phyloP scores from a whole-genome alignment of 495 filamentous ascomycete genomes.

The Bacidia gigantensis region DNA sequence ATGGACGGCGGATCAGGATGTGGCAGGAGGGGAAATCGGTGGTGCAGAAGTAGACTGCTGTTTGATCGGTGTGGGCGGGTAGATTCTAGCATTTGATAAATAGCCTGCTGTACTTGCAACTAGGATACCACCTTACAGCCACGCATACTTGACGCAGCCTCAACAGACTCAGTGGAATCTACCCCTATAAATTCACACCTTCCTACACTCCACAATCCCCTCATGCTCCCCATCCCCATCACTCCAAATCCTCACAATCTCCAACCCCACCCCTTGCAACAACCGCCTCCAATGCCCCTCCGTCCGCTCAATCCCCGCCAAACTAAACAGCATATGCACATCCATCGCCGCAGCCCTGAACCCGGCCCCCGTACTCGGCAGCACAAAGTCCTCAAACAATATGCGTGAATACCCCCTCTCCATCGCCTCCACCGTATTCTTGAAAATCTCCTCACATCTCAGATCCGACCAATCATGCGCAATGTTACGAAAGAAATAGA shows the following conservation, averaged over 20 bases:
- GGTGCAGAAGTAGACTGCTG: not conserved
- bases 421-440: slow-evolving; percentile 11
- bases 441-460: slow-evolving; percentile 27
- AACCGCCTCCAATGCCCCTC: slow-evolving; percentile 16
- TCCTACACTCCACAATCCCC: slow-evolving; percentile 20
- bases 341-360: slow-evolving; percentile 15
- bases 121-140: too few species aligned
- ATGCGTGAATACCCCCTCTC: not conserved
- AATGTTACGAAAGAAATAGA: not conserved
- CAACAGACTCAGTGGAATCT: too few species aligned
- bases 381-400: slow-evolving; percentile 20
- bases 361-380: slow-evolving; percentile 16
- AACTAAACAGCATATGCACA: slow-evolving; percentile 19
- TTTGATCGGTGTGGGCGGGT: too few species aligned
- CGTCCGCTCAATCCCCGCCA: slow-evolving; percentile 19
- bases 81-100: too few species aligned
- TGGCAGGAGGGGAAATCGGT: slow-evolving; percentile 9
- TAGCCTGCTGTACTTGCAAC: too few species aligned
- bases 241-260: slow-evolving; percentile 20
- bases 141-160: too few species aligned
- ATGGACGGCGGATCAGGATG: slow-evolving; percentile 26
- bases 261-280: slow-evolving; percentile 18
- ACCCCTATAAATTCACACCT: not conserved
- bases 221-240: slow-evolving; percentile 16
- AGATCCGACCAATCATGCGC: slow-evolving; percentile 24